Base-by-base conservation (phyloP, 2,329 filamentous ascomycete genomes). In the Zymoseptoria pseudotritici region DNA sequence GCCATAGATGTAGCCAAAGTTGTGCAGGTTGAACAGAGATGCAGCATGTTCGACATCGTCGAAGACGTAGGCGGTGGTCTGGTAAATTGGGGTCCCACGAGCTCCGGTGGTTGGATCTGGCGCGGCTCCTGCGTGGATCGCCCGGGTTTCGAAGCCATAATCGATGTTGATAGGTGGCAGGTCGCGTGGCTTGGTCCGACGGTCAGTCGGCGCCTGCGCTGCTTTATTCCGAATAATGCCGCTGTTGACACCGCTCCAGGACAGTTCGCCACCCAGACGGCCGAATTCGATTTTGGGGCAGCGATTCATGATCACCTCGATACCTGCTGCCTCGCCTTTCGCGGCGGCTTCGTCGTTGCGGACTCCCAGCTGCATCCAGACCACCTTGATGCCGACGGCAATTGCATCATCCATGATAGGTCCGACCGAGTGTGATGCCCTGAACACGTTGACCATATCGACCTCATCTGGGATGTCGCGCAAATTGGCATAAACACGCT, bases 271-370 rank as follows among this genome's bases (percentile, higher is more conserved):
- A 54, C 61, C 61, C 50, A 62, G 55, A 53, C 61, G 61, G 31
- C 61, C 61, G 24, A 62, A 62, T 56, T 62, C 61, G 61, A 62
- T 62, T 42, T 62, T 62, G 2, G 61, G 61, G 53, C 61, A 62
- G 55, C 61, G 61, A 19, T 62, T 62, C 61, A 62, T 62, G 36
- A 62, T 60, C 5, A 62, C 61, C 56, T 62, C 55, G 20, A 62
- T 60, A 53, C 61, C 61, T 53, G 61, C 61, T 50, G 55, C 61
- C 29, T 62, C 61, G 21, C 42, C 61, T 56, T 60, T 60, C 50
- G 58, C 61, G 24, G 61, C 61, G 26, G 61, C 61, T 56, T 62
- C 61, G 24, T 62, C 61, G 46, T 62, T 62, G 55, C 61, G 61
- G 7, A 62, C 61, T 54, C 61, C 55, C 7, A 62, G 58, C 58